Percentiles rank a stretch among this genome's conserved stretches.
These are phyloP conservation scores for Euphorbia peplus DNA, from an alignment of 345 rosid genomes.

Conservation along the genomic window DNA sequence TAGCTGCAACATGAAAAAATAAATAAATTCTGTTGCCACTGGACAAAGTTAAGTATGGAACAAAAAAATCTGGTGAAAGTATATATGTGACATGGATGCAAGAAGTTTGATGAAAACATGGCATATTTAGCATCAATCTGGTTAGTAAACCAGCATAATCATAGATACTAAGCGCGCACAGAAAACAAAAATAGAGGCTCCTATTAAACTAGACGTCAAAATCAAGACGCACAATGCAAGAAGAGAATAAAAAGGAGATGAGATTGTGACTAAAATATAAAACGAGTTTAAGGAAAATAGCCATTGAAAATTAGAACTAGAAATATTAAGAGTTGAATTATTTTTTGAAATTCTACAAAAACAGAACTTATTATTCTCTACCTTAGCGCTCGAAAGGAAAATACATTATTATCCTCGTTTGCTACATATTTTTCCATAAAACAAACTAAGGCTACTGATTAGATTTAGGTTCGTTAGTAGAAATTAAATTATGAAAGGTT, in stretches of 20 bases:
- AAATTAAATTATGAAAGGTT: too few relatives aligned
- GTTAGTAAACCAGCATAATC: background rate
- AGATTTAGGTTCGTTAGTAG: too few relatives aligned
- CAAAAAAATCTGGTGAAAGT: background rate
- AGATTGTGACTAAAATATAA: too few relatives aligned
- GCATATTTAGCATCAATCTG: background rate
- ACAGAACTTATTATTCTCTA: too few relatives aligned
- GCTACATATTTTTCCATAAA: too few relatives aligned
- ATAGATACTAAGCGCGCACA: too few relatives aligned
- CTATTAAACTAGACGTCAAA: background rate
- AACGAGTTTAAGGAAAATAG: background rate
- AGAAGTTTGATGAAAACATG: background rate
- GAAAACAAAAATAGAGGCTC: too few relatives aligned
- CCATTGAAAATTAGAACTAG: background rate
- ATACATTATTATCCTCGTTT: too few relatives aligned
- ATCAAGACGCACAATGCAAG: background rate
- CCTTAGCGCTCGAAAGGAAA: too few relatives aligned
- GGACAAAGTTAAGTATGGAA: background rate
- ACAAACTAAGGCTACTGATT: too few relatives aligned
- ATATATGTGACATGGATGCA: background rate
- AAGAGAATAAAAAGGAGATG: background rate
- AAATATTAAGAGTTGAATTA: too few relatives aligned
- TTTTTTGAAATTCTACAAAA: too few relatives aligned
- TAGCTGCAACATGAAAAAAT: slow-evolving; percentile 43
- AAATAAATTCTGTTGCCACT: background rate